Evolutionary conservation across 371 early-diverging fungal species (phyloP).

Genomic region (Mortierella sp.): DNA sequence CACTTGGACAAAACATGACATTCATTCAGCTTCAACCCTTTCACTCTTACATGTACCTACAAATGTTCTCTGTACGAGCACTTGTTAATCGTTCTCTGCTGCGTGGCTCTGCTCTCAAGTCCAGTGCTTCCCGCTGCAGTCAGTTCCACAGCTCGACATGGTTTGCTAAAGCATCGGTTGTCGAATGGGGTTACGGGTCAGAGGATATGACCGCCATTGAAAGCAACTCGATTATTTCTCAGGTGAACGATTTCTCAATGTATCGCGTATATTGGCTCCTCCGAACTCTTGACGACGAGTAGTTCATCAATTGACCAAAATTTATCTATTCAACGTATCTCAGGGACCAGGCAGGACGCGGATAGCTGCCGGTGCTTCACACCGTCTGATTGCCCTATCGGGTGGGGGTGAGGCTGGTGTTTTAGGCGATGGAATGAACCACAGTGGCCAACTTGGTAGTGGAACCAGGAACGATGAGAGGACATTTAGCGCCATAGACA

Average conservation of each 20-base stretch:
- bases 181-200: constrained; percentile 49
- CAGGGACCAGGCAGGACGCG: constrained; percentile 37
- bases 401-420: constrained; percentile 37
- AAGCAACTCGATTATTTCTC: constrained; percentile 22
- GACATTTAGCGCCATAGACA: constrained; percentile 33
- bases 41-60: background rate
- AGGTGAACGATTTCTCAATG: constrained; percentile 11
- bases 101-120: background rate
- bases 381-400: constrained; percentile 40
- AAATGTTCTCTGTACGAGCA: background rate
- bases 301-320: background rate
- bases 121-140: background rate
- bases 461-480: constrained; percentile 19
- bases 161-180: constrained; percentile 24
- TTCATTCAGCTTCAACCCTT: background rate
- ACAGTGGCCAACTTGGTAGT: constrained; percentile 50
- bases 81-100: constrained; percentile 4
- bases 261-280: background rate
- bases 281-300: too few relatives aligned
- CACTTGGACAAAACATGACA: background rate
- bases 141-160: constrained; percentile 35
- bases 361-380: constrained; percentile 52
- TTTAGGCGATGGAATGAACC: constrained; percentile 49
- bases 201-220: constrained; percentile 27
- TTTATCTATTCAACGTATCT: background rate